A percentile compares a stretch with the other conserved stretches of the same genome.
Conservation (phyloP, 495 filamentous ascomycete species). For the Xylaria nigripes region DNA sequence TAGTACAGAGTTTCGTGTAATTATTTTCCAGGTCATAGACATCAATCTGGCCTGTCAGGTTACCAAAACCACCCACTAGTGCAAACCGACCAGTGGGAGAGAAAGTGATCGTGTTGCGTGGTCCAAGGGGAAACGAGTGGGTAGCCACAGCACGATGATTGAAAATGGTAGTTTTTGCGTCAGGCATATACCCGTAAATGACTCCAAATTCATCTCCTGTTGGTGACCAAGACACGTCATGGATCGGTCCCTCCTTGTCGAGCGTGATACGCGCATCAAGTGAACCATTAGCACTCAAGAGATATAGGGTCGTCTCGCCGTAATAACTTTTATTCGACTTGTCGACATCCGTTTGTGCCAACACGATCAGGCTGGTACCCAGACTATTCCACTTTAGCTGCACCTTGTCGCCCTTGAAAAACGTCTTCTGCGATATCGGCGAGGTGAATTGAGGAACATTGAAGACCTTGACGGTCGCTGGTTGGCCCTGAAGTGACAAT, state of each 20-base stretch:
- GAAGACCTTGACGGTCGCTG: constrained; percentile 87
- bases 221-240: constrained; percentile 96
- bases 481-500: constrained; percentile 57
- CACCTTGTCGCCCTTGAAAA: constrained; percentile 98
- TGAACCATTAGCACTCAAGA: constrained; percentile 82
- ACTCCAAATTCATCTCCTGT: constrained; percentile 96
- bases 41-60: constrained; percentile 94
- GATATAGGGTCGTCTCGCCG: constrained; percentile 93
- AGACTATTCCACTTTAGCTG: constrained; percentile 94
- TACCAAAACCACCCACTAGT: constrained; percentile 92
- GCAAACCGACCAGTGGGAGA: constrained; percentile 91
- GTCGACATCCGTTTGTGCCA: constrained; percentile 97
- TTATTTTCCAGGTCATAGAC: constrained; percentile 92
- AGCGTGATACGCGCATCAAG: constrained; percentile 88
- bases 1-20: constrained; percentile 81
- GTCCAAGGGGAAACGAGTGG: constrained; percentile 74
- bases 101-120: constrained; percentile 91
- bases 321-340: constrained; percentile 98
- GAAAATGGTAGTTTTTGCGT: constrained; percentile 96
- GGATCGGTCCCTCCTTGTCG: constrained; percentile 96
- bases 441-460: constrained; percentile 75
- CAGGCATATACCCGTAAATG: constrained; percentile 94
- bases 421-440: constrained; percentile 91
- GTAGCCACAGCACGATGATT: constrained; percentile 72
- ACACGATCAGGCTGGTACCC: constrained; percentile 84